These are phyloP conservation scores for Albugo candida DNA, from an alignment of 352 stramenopile genomes.

Conservation along the genomic window DNA sequence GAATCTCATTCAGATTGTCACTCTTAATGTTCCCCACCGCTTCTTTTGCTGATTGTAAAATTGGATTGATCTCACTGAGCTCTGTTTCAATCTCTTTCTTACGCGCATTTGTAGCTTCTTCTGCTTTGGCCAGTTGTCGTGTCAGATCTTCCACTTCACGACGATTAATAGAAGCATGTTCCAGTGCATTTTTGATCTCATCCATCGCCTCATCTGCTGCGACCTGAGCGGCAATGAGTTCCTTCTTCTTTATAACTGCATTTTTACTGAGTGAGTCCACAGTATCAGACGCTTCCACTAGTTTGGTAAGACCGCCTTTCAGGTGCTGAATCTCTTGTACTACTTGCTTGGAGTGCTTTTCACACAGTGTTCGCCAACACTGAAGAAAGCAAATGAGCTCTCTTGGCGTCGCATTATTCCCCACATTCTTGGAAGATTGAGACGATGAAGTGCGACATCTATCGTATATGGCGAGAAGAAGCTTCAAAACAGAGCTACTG, in stretches of 20 bases:
- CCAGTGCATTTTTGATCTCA: constrained; percentile 86
- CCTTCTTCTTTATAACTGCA: constrained; percentile 77
- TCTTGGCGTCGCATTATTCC: constrained; percentile 51
- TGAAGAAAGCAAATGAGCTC: constrained; percentile 77
- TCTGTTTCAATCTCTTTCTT: constrained; percentile 89
- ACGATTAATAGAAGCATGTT: constrained; percentile 70
- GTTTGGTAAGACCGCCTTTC: constrained; percentile 77
- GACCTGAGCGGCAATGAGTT: constrained; percentile 73
- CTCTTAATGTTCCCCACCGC: constrained; percentile 88
- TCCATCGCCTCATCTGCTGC: constrained; percentile 88
- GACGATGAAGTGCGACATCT: not conserved
- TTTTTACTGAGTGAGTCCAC: constrained; percentile 83
- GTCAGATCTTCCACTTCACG: constrained; percentile 85
- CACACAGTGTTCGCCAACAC: constrained; percentile 60
- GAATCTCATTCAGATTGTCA: constrained; percentile 91
- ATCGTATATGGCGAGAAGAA: constrained; percentile 38
- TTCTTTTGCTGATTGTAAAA: constrained; percentile 82
- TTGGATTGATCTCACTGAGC: constrained; percentile 78
- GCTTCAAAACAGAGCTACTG: constrained; percentile 17
- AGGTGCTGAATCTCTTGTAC: constrained; percentile 77
- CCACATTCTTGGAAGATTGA: not conserved
- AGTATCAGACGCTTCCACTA: constrained; percentile 77
- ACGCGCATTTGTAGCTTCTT: constrained; percentile 74
- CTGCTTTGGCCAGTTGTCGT: constrained; percentile 72
- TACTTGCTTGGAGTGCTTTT: constrained; percentile 63